phyloP scores from a whole-genome alignment of 805 yeast species.

The Yamadazyma kitorensis region DNA sequence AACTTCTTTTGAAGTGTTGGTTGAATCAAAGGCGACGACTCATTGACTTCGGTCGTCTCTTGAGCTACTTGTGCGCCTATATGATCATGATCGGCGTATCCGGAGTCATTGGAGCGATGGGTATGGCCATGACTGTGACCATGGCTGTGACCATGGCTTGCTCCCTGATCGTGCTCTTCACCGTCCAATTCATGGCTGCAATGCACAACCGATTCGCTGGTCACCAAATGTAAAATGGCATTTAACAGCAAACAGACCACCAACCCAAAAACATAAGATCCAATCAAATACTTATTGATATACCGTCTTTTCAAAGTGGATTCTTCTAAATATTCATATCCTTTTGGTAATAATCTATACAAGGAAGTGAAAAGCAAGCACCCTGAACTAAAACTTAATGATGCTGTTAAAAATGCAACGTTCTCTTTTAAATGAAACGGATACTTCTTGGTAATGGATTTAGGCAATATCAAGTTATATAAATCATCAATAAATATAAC shows the following conservation, averaged over 20 bases:
- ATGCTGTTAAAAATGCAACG: slow-evolving; percentile 64
- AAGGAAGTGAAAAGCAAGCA: slow-evolving; percentile 78
- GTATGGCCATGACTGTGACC: slow-evolving; percentile 14
- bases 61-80: slow-evolving; percentile 14
- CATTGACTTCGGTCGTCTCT: slow-evolving; percentile 8
- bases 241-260: slow-evolving; percentile 59
- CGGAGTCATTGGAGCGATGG: slow-evolving; percentile 14
- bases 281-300: slow-evolving; percentile 37
- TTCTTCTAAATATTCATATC: slow-evolving; percentile 43
- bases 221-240: slow-evolving; percentile 62
- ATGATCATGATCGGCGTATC: slow-evolving; percentile 6
- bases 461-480: slow-evolving; percentile 43
- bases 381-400: slow-evolving; percentile 78
- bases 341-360: slow-evolving; percentile 73
- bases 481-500: slow-evolving; percentile 61
- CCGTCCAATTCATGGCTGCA: slow-evolving; percentile 61
- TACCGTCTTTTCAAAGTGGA: slow-evolving; percentile 9
- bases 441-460: slow-evolving; percentile 31
- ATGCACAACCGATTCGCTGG: slow-evolving; percentile 82
- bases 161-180: slow-evolving; percentile 1
- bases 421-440: slow-evolving; percentile 58
- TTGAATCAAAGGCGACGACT: slow-evolving; percentile 2
- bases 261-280: slow-evolving; percentile 58
- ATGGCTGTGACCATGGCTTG: slow-evolving; percentile 12
- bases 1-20: slow-evolving; percentile 4